Evolutionary conservation across 805 yeast genomes (phyloP).

Genomic region (Suhomyces pyralidae): DNA sequence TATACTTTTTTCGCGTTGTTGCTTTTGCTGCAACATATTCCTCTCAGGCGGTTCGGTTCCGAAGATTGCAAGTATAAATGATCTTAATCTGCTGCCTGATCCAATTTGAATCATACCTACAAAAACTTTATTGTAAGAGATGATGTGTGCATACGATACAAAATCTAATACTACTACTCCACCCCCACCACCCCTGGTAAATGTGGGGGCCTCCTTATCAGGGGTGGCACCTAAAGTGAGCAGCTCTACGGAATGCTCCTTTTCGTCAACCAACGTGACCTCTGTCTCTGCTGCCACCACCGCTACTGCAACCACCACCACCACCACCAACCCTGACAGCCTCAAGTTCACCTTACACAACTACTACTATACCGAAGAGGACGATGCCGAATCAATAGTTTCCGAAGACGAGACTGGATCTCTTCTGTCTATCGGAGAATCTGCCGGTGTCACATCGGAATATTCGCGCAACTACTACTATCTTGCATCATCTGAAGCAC

Average conservation of each 20-base stretch:
- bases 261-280: not conserved
- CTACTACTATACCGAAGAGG: constrained; percentile 7
- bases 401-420: constrained; percentile 4
- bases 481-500: not conserved
- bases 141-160: not conserved
- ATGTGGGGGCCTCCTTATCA: not conserved
- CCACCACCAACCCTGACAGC: constrained; percentile 1
- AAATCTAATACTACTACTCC: not conserved
- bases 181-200: not conserved
- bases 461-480: not conserved
- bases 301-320: not conserved
- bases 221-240: not conserved
- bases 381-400: constrained; percentile 8
- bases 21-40: not conserved
- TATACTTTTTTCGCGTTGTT: not conserved
- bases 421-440: not conserved
- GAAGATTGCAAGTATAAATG: not conserved
- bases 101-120: not conserved
- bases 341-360: constrained; percentile 3
- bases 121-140: not conserved
- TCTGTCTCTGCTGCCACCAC: not conserved
- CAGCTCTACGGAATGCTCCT: not conserved
- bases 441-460: not conserved
- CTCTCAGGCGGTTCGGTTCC: not conserved
- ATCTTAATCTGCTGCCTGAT: not conserved